Base-by-base conservation (phyloP, 345 rosid species). In the Salix dunnii region DNA sequence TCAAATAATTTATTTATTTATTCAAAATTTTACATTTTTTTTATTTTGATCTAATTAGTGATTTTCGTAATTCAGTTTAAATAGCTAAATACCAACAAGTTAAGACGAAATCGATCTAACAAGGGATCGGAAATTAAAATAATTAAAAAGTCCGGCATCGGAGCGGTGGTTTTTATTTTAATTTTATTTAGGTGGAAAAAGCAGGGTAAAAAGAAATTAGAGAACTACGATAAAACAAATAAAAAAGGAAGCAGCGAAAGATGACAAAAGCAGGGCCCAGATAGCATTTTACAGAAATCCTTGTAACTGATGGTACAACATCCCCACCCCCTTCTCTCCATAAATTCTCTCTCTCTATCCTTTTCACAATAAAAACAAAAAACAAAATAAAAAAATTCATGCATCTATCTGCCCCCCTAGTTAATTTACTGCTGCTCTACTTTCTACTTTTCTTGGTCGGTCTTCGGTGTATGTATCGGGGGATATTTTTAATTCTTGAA, bases 221-320 rank as follows among this genome's bases (percentile, higher is more conserved):
- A 12, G 7, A 36, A 36, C 2, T 70, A 65, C 43, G 65, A 42
- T 17, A 42, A 67, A 62, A 74, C 23, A 31, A 35, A 51, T 7
- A 60, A 38, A 55, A 69, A 9, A 25, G 17, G 38, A 27, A 42
- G 30, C 1, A 53, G 67, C 63, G 46, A 38, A 13, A 25, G 30
- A 51, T 46, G 55, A 25, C 53, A 68, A 11, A 17, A 70, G 64
- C 73, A 42, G 68, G 68, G 88, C 72, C 81, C 81, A 78, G 69
- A 82, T 78, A 85, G 87, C 83, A 80, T 78, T 83, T 80, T 82
- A 72, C 85, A 87, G 88, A 88, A 86, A 79, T 84, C 84, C 81
- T 85, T 85, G 88, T 85, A 78, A 61, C 75, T 70, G 18, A 48
- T 58, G 42, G 53, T 73, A 51, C 51, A 21, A 25, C 20, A 21